Percentiles rank a stretch among this genome's conserved stretches.
phyloP scores from a whole-genome alignment of 371 early-diverging fungal species.

The Mucor velutinosus region DNA sequence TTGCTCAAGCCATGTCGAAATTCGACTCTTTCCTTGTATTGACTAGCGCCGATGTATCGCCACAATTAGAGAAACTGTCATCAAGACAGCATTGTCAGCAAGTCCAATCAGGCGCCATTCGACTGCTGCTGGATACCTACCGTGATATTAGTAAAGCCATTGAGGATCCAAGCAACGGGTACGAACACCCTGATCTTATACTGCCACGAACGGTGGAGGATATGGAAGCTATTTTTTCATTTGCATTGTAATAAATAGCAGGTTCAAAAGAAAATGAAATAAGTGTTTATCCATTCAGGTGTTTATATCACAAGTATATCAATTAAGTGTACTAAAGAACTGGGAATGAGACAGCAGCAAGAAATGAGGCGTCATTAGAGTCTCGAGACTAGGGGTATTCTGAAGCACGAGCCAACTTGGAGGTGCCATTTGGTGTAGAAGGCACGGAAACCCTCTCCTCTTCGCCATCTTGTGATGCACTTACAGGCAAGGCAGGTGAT shows the following conservation, averaged over 20 bases:
- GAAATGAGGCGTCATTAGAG: no score
- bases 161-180: conserved; percentile 65
- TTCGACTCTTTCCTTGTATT: conserved; percentile 70
- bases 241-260: conserved; percentile 29
- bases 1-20: conserved; percentile 58
- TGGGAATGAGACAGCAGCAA: no score
- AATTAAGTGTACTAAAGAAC: no score
- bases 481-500: background rate
- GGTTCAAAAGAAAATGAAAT: background rate
- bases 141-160: conserved; percentile 59
- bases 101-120: conserved; percentile 47
- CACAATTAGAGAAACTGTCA: conserved; percentile 49
- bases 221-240: conserved; percentile 70
- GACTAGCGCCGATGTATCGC: conserved; percentile 52
- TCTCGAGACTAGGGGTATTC: background rate
- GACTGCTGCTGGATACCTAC: conserved; percentile 67
- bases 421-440: background rate
- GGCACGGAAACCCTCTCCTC: background rate
- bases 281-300: no score
- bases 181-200: conserved; percentile 66
- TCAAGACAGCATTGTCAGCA: conserved; percentile 45
- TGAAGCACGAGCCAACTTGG: background rate
- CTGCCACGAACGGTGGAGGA: conserved; percentile 74
- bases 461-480: background rate
- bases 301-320: no score